Conservation (phyloP, 768 basidiomycete genomes). For the Russula compacta region DNA sequence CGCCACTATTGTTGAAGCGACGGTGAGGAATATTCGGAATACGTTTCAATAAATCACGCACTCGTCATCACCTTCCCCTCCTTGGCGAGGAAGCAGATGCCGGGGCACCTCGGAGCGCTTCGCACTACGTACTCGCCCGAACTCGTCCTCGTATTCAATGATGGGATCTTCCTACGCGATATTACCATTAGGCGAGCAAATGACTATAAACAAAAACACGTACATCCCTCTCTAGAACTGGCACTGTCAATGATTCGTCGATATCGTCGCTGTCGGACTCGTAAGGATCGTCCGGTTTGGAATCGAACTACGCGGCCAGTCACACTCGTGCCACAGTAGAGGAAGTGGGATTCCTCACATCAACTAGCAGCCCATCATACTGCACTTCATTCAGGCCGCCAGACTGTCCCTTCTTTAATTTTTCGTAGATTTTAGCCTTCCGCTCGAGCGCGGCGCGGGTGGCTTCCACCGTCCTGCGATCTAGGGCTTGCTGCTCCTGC, state of each 20-base stretch:
- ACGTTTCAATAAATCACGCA: constrained; percentile 18
- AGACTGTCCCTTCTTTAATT: constrained; percentile 65
- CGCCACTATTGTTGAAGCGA: constrained; percentile 9
- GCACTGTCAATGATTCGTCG: constrained; percentile 67
- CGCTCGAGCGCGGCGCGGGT: constrained; percentile 63
- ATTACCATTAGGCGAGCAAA: background rate
- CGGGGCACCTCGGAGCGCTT: constrained; percentile 71
- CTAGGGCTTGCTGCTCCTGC: constrained; percentile 45
- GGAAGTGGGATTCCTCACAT: constrained; percentile 41
- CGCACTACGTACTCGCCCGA: constrained; percentile 65
- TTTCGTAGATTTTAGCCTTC: constrained; percentile 75
- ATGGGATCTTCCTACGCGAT: constrained; percentile 56
- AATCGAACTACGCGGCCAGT: constrained; percentile 49
- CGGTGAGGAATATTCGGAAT: background rate
- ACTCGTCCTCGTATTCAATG: constrained; percentile 82
- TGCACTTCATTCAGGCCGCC: constrained; percentile 72
- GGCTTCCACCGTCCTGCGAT: constrained; percentile 61
- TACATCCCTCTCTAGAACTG: constrained; percentile 38
- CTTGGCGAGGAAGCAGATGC: constrained; percentile 36
- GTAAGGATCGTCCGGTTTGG: constrained; percentile 42
- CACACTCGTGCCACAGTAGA: background rate
- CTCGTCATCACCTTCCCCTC: constrained; percentile 23
- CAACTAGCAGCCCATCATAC: constrained; percentile 62
- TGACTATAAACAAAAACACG: constrained; percentile 11
- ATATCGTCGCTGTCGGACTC: constrained; percentile 68